These are phyloP conservation scores for Xerophyta viscosa DNA, from an alignment of 106 monocot species.

Conservation along the genomic window DNA sequence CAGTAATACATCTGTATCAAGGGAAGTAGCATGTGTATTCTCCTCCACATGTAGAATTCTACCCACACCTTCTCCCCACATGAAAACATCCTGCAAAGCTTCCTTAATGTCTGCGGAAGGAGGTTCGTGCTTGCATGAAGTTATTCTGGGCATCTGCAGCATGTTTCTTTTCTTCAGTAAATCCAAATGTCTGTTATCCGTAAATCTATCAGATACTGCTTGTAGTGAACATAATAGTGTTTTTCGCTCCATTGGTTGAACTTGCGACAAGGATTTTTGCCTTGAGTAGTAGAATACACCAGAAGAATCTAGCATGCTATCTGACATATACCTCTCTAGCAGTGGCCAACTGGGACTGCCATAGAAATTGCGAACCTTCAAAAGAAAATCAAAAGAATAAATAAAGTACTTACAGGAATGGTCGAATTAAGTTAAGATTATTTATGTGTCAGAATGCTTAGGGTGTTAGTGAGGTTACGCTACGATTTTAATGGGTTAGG, in stretches of 20 bases:
- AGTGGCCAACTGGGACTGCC: constrained; percentile 28
- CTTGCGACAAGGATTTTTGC: constrained; percentile 30
- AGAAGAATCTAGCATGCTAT: constrained; percentile 24
- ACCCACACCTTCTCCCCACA: constrained; percentile 60
- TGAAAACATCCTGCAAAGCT: constrained; percentile 36
- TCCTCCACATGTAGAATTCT: constrained; percentile 12
- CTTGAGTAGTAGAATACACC: constrained; percentile 32
- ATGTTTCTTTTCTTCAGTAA: constrained; percentile 8
- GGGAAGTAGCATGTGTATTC: constrained; percentile 1
- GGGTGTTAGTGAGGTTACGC: no score
- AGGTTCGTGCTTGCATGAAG: constrained; percentile 6
- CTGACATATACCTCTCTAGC: constrained; percentile 23
- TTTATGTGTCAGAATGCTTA: no score
- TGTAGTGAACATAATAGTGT: constrained; percentile 25
- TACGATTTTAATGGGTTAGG: no score
- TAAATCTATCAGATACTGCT: constrained; percentile 15
- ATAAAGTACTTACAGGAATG: no score
- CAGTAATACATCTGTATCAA: constrained; percentile 26
- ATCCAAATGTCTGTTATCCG: constrained; percentile 12
- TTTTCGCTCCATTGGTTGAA: constrained; percentile 33
- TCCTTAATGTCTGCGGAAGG: constrained; percentile 15
- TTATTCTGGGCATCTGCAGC: constrained; percentile 17
- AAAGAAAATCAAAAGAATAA: background rate
- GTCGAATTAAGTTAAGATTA: no score
- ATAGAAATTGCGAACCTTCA: constrained; percentile 34